A percentile compares a stretch with the other conserved stretches of the same genome.
These are phyloP conservation scores for Skeletonema tropicum DNA, from an alignment of 108 stramenopile genomes.

Conservation along the genomic window DNA sequence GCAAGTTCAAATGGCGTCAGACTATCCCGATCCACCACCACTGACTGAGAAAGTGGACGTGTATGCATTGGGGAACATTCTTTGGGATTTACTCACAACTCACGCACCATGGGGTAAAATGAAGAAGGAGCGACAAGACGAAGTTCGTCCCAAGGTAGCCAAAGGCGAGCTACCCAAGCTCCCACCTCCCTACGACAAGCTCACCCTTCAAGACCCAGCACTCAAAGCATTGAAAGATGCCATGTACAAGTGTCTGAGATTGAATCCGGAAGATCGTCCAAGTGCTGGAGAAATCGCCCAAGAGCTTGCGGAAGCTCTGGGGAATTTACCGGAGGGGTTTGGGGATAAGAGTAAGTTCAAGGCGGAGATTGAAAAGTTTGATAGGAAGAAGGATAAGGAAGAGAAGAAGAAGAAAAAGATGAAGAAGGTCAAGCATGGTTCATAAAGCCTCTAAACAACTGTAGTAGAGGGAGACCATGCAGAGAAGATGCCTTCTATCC, in stretches of 20 bases:
- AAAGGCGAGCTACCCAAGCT: conserved; percentile 62
- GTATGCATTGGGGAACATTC: conserved; percentile 76
- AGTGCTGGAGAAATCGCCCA: conserved; percentile 72
- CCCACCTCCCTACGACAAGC: conserved; percentile 47
- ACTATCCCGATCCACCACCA: conserved; percentile 26
- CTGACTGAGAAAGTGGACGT: conserved; percentile 84
- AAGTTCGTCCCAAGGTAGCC: conserved; percentile 58
- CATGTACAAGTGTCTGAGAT: conserved; percentile 69
- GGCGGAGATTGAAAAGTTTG: conserved; percentile 2
- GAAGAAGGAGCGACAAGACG: conserved; percentile 63
- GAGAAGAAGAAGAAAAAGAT: background rate
- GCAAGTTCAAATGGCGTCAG: conserved; percentile 35
- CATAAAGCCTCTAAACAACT: background rate
- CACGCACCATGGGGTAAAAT: conserved; percentile 86
- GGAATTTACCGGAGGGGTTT: conserved; percentile 48
- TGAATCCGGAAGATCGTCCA: conserved; percentile 66
- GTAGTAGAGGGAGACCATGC: background rate
- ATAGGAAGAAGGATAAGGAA: background rate
- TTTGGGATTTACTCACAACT: conserved; percentile 73
- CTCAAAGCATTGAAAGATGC: conserved; percentile 63
- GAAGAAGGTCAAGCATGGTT: background rate
- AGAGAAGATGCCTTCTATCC: background rate
- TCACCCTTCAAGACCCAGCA: conserved; percentile 50
- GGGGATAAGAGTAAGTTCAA: conserved; percentile 43
- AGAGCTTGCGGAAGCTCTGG: conserved; percentile 36